A percentile compares a stretch with the other conserved stretches of the same genome.
phyloP scores from a whole-genome alignment of 2,329 filamentous ascomycete species.

The Trichoderma koningii region DNA sequence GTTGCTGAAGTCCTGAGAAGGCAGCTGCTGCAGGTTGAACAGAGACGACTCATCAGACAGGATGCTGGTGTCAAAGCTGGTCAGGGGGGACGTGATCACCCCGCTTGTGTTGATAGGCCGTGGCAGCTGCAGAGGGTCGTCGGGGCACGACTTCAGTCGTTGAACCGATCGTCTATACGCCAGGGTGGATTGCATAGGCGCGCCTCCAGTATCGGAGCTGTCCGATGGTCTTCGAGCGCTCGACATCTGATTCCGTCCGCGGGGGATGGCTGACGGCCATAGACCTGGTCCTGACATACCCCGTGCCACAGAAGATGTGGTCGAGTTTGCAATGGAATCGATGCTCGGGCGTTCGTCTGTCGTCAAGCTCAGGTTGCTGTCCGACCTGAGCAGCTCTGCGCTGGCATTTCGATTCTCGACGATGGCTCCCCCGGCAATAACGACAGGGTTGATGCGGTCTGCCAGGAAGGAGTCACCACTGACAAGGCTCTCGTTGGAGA shows the following conservation, averaged over 20 bases:
- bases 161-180: slow-evolving; percentile 59
- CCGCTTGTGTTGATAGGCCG: slow-evolving; percentile 54
- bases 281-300: slow-evolving; percentile 49
- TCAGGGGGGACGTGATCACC: slow-evolving; percentile 52
- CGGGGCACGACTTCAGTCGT: slow-evolving; percentile 49
- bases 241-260: slow-evolving; percentile 33
- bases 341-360: slow-evolving; percentile 45
- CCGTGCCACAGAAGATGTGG: slow-evolving; percentile 44
- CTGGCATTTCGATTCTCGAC: slow-evolving; percentile 61
- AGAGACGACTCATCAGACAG: slow-evolving; percentile 58
- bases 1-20: slow-evolving; percentile 36
- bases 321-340: slow-evolving; percentile 46
- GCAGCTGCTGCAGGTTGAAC: slow-evolving; percentile 44
- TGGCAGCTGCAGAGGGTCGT: slow-evolving; percentile 52
- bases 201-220: slow-evolving; percentile 57
- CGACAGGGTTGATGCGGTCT: slow-evolving; percentile 65
- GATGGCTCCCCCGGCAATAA: slow-evolving; percentile 65
- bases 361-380: slow-evolving; percentile 53
- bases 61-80: slow-evolving; percentile 59
- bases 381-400: slow-evolving; percentile 50
- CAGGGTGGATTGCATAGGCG: slow-evolving; percentile 52
- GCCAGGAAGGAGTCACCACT: slow-evolving; percentile 60
- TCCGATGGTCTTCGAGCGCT: slow-evolving; percentile 53
- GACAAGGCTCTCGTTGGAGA: slow-evolving; percentile 55
- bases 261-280: slow-evolving; percentile 58